Evolutionary conservation across 768 basidiomycete genomes (phyloP), one percentile per base, ranked within the genome.

Genomic region (Agaricus subrufescens): DNA sequence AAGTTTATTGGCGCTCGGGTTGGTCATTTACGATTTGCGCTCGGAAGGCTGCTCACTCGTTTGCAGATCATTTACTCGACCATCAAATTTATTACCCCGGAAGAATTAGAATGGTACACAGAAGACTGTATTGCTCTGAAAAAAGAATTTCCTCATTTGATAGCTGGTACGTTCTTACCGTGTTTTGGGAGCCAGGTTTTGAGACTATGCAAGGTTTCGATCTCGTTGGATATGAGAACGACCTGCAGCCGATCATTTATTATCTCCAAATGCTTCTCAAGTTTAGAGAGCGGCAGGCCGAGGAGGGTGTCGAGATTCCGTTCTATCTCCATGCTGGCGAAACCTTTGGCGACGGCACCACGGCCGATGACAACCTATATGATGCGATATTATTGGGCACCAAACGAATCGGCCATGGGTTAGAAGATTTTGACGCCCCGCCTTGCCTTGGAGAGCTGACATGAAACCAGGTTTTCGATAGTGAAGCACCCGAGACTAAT

Each of bases 301-400:
- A 84, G 57, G 71, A 78, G 42, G 77, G 81, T 0, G 61, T 91
- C 0, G 78, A 85, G 30, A 82, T 90, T 29, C 90, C 90, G 1
- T 89, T 89, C 68, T 76, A 90, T 47, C 83, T 90, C 62, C 90
- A 91, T 60, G 88, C 86, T 0, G 90, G 90, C n/a, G 89, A 91
- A 69, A 91, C 89, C 0, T 75, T 86, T 15, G 86, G 87, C 3
- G 89, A 91, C 65, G 89, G 89, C 7, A 81, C 80, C 3, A 69
- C 73, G 27, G 83, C 85, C n/a, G 89, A 92, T 57, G 66, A 77
- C 50, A 91, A 91, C 63, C 68, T 92, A 37, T 90, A 87, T 61
- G 90, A 92, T 63, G 89, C 90, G 2, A 82, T 92, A 50, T 70
- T 91, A 37, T 73, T 91, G 4, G 88, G 85, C n/a, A 89, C 90